phyloP scores from a whole-genome alignment of 176 grass and related monocot species.

The Eleusine coracana region DNA sequence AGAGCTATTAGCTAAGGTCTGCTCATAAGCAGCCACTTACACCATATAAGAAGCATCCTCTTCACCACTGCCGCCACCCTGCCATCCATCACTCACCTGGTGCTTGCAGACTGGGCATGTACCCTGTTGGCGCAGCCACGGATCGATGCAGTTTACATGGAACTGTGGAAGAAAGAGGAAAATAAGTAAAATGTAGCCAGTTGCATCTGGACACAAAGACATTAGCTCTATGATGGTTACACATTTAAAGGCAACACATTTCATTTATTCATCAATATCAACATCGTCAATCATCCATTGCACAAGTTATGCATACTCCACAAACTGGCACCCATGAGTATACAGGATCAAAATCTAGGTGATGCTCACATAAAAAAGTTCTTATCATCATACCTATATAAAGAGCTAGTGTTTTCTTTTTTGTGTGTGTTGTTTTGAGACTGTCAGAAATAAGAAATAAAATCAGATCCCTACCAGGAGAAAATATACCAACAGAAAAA shows the following conservation, averaged over 20 bases:
- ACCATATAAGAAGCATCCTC: conserved; percentile 74
- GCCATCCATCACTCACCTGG: conserved; percentile 62
- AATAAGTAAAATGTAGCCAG: conserved; percentile 17
- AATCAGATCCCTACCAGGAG: not conserved
- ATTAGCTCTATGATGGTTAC: not conserved
- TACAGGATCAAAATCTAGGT: not conserved
- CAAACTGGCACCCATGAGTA: not conserved
- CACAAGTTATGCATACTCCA: not conserved
- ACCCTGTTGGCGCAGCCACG: conserved; percentile 93
- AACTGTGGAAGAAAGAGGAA: conserved; percentile 54
- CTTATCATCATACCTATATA: not conserved
- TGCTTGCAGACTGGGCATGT: conserved; percentile 98
- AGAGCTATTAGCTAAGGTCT: conserved; percentile 30
- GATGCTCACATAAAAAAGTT: not conserved
- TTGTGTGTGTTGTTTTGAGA: not conserved
- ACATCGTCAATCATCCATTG: not conserved
- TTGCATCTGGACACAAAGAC: not conserved
- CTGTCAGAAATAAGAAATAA: conserved; percentile 1
- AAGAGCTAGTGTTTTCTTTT: not conserved
- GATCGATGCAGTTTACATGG: conserved; percentile 88
- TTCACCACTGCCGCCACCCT: conserved; percentile 35
- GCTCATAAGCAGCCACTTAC: conserved; percentile 33
- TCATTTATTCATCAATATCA: not conserved
- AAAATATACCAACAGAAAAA: conserved; percentile 6
- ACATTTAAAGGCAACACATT: not conserved